Evolutionary conservation across 2,329 filamentous ascomycete genomes (phyloP).

Genomic region (Cytospora mali): DNA sequence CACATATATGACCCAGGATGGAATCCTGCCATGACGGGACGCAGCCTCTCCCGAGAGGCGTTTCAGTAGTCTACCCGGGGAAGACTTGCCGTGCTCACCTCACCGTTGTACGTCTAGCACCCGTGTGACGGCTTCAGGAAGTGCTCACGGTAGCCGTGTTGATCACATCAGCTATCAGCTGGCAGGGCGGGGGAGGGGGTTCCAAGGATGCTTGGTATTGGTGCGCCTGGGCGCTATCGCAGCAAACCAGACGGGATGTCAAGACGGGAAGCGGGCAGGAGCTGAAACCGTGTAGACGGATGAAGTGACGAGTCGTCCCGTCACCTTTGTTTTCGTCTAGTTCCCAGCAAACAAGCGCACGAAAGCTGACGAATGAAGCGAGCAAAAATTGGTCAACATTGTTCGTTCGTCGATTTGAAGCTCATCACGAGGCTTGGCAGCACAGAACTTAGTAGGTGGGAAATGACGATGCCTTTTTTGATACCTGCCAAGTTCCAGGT

Average conservation of each 20-base stretch:
- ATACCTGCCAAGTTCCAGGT: neutral
- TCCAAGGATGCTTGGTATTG: conserved; percentile 14
- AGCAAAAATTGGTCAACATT: neutral
- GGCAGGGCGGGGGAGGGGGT: too few relatives aligned
- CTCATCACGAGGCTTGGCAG: conserved; percentile 9
- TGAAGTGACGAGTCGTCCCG: conserved; percentile 19
- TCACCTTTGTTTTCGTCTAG: neutral
- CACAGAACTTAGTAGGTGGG: neutral
- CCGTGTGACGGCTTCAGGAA: neutral
- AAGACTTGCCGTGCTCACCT: neutral
- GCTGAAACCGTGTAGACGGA: conserved; percentile 16
- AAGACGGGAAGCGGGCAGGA: conserved; percentile 15
- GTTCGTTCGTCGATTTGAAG: conserved; percentile 3
- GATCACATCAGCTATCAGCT: conserved; percentile 24
- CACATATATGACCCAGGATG: neutral
- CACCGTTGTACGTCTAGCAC: neutral
- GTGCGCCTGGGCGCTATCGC: conserved; percentile 18
- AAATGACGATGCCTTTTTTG: neutral
- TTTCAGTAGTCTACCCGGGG: neutral
- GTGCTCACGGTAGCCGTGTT: conserved; percentile 3
- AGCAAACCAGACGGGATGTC: conserved; percentile 15
- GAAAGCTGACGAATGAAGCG: conserved; percentile 1
- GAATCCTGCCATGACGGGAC: neutral
- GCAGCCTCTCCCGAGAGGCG: conserved; percentile 18
- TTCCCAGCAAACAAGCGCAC: conserved; percentile 2